These are phyloP conservation scores for Phytophthora megakarya DNA, from an alignment of 352 stramenopile species.

Conservation along the genomic window DNA sequence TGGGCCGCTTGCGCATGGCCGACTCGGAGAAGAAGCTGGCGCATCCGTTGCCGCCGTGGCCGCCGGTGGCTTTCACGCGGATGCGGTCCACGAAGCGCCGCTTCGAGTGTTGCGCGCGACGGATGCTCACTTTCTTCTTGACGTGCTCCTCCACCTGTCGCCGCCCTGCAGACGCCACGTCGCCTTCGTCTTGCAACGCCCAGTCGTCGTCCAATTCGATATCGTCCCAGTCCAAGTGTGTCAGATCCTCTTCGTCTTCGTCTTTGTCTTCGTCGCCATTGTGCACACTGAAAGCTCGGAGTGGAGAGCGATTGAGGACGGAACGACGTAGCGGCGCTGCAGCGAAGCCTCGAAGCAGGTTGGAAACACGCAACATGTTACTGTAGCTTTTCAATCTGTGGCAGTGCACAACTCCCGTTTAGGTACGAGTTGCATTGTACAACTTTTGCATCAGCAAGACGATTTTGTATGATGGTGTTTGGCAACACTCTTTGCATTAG, in stretches of 20 bases:
- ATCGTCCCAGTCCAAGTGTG: conserved; percentile 53
- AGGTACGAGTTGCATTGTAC: background rate
- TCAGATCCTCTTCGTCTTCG: conserved; percentile 49
- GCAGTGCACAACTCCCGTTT: background rate
- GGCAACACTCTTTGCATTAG: conserved; percentile 24
- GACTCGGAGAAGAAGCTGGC: conserved; percentile 87
- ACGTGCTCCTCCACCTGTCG: conserved; percentile 79
- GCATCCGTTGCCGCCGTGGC: conserved; percentile 89
- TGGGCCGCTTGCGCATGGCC: conserved; percentile 77
- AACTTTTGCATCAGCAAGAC: too few relatives aligned
- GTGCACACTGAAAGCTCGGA: conserved; percentile 14
- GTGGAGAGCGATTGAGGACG: conserved; percentile 16
- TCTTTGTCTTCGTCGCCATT: conserved; percentile 43
- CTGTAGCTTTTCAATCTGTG: background rate
- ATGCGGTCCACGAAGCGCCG: conserved; percentile 91
- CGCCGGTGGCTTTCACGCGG: conserved; percentile 86
- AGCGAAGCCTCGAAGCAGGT: conserved; percentile 54
- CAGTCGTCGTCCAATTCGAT: conserved; percentile 36
- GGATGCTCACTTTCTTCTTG: conserved; percentile 87
- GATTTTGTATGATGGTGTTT: too few relatives aligned
- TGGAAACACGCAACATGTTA: conserved; percentile 67
- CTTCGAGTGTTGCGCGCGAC: conserved; percentile 86
- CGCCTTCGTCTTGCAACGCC: conserved; percentile 33
- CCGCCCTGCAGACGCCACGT: conserved; percentile 30
- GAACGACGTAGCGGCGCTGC: conserved; percentile 44